Evolutionary conservation across 2,329 filamentous ascomycete species (phyloP).

Genomic region (Cytospora mali): DNA sequence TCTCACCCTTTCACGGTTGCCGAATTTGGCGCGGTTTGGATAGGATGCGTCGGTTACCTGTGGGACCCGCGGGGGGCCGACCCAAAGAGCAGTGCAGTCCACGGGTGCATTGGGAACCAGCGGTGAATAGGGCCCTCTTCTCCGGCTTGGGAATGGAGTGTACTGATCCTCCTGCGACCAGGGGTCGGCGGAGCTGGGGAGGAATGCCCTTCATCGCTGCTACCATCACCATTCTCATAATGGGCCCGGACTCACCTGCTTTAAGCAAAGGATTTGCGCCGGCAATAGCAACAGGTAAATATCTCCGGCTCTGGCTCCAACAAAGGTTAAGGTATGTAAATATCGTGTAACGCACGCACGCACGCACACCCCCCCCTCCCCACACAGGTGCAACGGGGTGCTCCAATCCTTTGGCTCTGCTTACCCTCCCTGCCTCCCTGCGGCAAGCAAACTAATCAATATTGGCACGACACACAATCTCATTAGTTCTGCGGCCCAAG

Average conservation of each 20-base stretch:
- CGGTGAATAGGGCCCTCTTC: constrained; percentile 19
- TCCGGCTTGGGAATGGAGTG: constrained; percentile 1
- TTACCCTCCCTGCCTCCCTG: too few species aligned
- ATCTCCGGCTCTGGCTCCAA: not conserved
- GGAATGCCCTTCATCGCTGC: not conserved
- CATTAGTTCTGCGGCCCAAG: constrained; percentile 24
- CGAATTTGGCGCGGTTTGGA: constrained; percentile 25
- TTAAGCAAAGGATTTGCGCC: not conserved
- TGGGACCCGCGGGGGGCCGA: constrained; percentile 21
- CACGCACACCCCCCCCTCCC: not conserved
- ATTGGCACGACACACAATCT: constrained; percentile 11
- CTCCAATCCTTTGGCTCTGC: constrained; percentile 7
- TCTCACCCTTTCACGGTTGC: constrained; percentile 22
- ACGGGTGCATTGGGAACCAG: constrained; percentile 15
- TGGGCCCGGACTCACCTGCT: not conserved
- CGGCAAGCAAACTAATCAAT: constrained; percentile 7
- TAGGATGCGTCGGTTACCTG: constrained; percentile 12
- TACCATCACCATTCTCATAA: not conserved
- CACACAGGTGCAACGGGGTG: not conserved
- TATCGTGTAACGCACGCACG: not conserved
- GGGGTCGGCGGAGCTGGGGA: not conserved
- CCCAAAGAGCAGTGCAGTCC: constrained; percentile 4
- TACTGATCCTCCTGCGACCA: not conserved
- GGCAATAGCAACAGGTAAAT: not conserved
- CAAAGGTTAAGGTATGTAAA: not conserved